Evolutionary conservation across 2,329 filamentous ascomycete species (phyloP).

Genomic region (Nemania diffusa): DNA sequence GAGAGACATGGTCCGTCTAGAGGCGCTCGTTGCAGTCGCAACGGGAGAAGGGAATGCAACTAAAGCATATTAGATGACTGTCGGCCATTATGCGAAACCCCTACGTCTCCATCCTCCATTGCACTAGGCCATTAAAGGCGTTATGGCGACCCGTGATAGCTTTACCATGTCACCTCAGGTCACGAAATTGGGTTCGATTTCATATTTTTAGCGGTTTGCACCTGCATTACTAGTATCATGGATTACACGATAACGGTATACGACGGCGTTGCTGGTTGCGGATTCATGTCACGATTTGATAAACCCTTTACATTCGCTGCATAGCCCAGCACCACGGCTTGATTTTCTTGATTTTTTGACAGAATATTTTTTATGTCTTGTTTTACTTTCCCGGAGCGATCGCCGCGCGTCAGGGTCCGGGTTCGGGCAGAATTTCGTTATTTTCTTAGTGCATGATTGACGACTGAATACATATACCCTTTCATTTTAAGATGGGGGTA

Average conservation of each 20-base stretch:
- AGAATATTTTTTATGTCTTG: background rate
- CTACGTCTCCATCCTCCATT: background rate
- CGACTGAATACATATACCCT: conserved; percentile 49
- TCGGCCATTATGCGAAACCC: background rate
- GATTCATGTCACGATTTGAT: conserved; percentile 37
- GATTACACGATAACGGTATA: conserved; percentile 38
- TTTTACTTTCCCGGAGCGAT: background rate
- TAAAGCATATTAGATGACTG: conserved; percentile 45
- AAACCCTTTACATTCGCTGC: conserved; percentile 48
- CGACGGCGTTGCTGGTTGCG: conserved; percentile 42
- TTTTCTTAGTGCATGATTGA: conserved; percentile 48
- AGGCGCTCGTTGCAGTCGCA: conserved; percentile 73
- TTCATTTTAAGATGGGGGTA: conserved; percentile 50
- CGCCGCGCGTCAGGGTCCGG: background rate
- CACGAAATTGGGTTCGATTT: conserved; percentile 18
- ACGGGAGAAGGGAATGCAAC: conserved; percentile 63
- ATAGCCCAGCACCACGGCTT: conserved; percentile 36
- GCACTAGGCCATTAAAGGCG: conserved; percentile 23
- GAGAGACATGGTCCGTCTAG: conserved; percentile 63
- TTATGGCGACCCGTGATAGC: conserved; percentile 5
- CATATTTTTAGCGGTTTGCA: conserved; percentile 23
- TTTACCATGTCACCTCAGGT: background rate
- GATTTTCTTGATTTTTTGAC: conserved; percentile 19
- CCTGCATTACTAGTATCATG: conserved; percentile 35
- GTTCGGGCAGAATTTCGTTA: conserved; percentile 24